Conservation (phyloP, 805 yeast species). For the Kuraishia piskuri region DNA sequence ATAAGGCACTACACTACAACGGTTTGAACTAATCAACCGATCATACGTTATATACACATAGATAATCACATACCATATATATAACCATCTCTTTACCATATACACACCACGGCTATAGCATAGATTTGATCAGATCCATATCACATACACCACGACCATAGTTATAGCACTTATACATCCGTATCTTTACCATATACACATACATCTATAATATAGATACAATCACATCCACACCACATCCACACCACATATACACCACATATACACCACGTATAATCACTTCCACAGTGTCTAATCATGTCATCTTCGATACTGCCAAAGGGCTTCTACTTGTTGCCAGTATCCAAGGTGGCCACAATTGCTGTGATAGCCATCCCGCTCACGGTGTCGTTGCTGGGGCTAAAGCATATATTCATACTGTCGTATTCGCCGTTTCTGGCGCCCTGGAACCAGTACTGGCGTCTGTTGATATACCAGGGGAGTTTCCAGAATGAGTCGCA, state of each 20-base stretch:
- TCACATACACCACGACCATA: too few relatives aligned
- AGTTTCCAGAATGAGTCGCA: slow-evolving; percentile 55
- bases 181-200: too few relatives aligned
- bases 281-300: neutral
- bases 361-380: slow-evolving; percentile 29
- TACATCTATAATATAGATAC: too few relatives aligned
- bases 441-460: slow-evolving; percentile 50
- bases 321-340: slow-evolving; percentile 27
- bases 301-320: slow-evolving; percentile 22
- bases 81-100: too few relatives aligned
- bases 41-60: too few relatives aligned
- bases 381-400: slow-evolving; percentile 30
- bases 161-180: too few relatives aligned
- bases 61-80: too few relatives aligned
- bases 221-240: too few relatives aligned
- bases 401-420: slow-evolving; percentile 33
- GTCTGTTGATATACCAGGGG: slow-evolving; percentile 39
- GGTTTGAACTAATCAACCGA: too few relatives aligned
- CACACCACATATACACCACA: neutral
- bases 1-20: too few relatives aligned
- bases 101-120: too few relatives aligned
- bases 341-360: slow-evolving; percentile 28
- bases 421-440: slow-evolving; percentile 45
- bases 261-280: neutral
- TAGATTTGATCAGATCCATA: too few relatives aligned